These are phyloP conservation scores for Miscanthus sacchariflorus DNA, from an alignment of 202 grass and related monocot species.

Conservation along the genomic window DNA sequence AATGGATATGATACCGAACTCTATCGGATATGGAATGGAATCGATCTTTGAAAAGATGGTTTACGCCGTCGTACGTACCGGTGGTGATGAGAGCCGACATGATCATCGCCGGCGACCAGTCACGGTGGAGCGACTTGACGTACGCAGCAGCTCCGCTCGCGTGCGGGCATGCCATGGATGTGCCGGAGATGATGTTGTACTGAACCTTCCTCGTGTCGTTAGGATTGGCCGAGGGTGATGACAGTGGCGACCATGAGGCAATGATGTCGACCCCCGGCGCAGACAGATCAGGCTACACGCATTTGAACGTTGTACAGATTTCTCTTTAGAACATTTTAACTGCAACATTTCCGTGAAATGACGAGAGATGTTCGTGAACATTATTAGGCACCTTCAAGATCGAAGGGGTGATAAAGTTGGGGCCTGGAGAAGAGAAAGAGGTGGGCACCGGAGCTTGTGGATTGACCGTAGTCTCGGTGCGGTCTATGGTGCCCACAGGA, in stretches of 20 bases:
- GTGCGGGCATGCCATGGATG: slow-evolving; percentile 77
- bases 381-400: slow-evolving; percentile 37
- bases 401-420: slow-evolving; percentile 33
- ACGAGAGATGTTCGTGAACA: background rate
- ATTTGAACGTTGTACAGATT: background rate
- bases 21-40: too few relatives aligned
- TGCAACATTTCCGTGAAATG: background rate
- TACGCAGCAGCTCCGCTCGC: slow-evolving; percentile 45
- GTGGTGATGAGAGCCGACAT: slow-evolving; percentile 60
- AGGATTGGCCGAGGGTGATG: background rate
- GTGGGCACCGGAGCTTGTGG: slow-evolving; percentile 9
- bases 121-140: slow-evolving; percentile 50
- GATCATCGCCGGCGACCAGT: slow-evolving; percentile 53
- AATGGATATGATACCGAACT: too few relatives aligned
- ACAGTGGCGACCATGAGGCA: slow-evolving; percentile 38
- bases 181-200: slow-evolving; percentile 63
- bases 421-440: slow-evolving; percentile 41
- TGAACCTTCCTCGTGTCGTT: background rate
- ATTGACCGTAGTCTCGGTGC: background rate
- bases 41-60: too few relatives aligned
- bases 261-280: slow-evolving; percentile 56
- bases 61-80: background rate
- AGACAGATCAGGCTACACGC: slow-evolving; percentile 49
- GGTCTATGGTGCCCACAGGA: slow-evolving; percentile 39
- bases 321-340: background rate